A percentile compares a stretch with the other conserved stretches of the same genome.
phyloP scores from a whole-genome alignment of 768 basidiomycete species.

The Amanita phalloides region DNA sequence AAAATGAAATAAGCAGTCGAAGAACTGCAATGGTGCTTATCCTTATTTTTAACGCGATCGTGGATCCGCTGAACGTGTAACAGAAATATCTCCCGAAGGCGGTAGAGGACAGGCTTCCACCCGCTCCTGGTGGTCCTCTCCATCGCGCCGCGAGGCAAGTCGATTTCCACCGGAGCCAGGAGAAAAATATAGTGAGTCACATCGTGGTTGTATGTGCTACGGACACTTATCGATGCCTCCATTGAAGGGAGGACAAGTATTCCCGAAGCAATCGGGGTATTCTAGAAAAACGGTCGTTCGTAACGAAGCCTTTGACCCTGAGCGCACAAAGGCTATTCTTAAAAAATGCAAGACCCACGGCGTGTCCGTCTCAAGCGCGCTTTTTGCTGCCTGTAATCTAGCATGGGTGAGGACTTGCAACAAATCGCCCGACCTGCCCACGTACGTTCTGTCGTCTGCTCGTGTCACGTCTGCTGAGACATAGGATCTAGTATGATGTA shows the following conservation, averaged over 20 bases:
- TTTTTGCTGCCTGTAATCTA: slow-evolving; percentile 68
- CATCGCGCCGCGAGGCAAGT: slow-evolving; percentile 35
- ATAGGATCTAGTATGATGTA: slow-evolving; percentile 58
- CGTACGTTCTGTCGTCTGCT: slow-evolving; percentile 22
- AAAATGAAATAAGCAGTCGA: background rate
- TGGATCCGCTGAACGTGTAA: background rate
- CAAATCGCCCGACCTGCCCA: slow-evolving; percentile 37
- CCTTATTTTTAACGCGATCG: background rate
- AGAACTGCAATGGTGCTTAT: background rate
- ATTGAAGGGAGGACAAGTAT: slow-evolving; percentile 62
- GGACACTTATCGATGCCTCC: background rate
- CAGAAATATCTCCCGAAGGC: slow-evolving; percentile 12
- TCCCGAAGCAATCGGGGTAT: slow-evolving; percentile 38
- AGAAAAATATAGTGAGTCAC: slow-evolving; percentile 40
- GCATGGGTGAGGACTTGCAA: slow-evolving; percentile 53
- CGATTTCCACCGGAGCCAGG: slow-evolving; percentile 46
- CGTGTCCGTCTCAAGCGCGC: slow-evolving; percentile 64
- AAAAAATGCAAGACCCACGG: slow-evolving; percentile 60
- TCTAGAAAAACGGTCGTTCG: slow-evolving; percentile 57
- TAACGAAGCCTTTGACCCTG: slow-evolving; percentile 46
- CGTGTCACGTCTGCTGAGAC: background rate
- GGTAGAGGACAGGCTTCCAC: slow-evolving; percentile 24
- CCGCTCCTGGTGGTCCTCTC: slow-evolving; percentile 22
- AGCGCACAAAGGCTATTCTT: slow-evolving; percentile 51
- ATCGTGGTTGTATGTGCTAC: background rate